A percentile compares a stretch with the other conserved stretches of the same genome.
phyloP scores from a whole-genome alignment of 345 rosid species.

The Arabis alpina region DNA sequence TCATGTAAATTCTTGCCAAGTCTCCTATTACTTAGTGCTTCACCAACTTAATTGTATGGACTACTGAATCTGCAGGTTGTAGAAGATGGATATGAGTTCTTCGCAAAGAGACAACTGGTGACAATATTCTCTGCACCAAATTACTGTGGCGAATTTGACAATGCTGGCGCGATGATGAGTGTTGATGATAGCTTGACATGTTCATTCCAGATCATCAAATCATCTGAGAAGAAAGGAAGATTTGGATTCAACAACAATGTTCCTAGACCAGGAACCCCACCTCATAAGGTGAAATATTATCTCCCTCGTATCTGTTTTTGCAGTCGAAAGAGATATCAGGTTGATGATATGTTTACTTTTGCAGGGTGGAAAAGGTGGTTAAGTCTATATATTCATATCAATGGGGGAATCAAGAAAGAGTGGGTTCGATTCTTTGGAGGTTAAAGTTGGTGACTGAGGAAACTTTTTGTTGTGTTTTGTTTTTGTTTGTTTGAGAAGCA shows the following conservation, averaged over 20 bases:
- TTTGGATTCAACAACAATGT: constrained; percentile 21
- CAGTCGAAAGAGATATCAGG: neutral
- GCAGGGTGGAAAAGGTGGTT: constrained; percentile 37
- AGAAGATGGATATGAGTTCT: constrained; percentile 30
- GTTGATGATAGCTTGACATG: constrained; percentile 33
- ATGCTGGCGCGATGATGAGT: constrained; percentile 31
- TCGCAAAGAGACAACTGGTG: constrained; percentile 30
- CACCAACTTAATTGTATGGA: neutral
- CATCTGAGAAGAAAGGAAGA: constrained; percentile 27
- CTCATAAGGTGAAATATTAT: constrained; percentile 22
- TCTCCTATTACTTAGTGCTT: neutral
- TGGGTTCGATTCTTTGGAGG: constrained; percentile 7
- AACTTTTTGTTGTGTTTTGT: constrained; percentile 5
- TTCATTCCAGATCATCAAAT: constrained; percentile 28
- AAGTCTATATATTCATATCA: neutral
- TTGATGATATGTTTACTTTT: neutral
- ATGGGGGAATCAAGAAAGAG: constrained; percentile 5
- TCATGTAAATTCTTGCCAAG: neutral
- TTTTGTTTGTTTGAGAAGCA: neutral
- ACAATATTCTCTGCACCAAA: constrained; percentile 30
- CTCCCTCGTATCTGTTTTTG: neutral
- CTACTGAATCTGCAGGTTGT: constrained; percentile 15
- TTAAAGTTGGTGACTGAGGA: neutral
- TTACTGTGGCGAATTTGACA: constrained; percentile 30
- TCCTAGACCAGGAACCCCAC: constrained; percentile 31